These are phyloP conservation scores for Hymenoscyphus fraxineus DNA, from an alignment of 2,329 filamentous ascomycete genomes.

Conservation along the genomic window DNA sequence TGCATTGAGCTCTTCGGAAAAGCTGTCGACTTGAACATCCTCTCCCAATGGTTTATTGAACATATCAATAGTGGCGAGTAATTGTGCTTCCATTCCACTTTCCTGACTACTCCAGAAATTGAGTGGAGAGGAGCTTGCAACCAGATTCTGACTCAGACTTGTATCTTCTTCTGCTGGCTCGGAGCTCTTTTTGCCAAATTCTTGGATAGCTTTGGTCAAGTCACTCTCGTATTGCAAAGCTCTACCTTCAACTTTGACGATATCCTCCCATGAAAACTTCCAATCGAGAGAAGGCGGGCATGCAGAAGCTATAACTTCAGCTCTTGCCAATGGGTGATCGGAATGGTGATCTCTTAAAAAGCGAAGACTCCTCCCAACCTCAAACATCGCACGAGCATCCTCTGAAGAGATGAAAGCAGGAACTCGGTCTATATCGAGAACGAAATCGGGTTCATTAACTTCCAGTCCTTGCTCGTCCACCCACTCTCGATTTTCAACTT, in stretches of 20 bases:
- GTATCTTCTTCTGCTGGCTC: background rate
- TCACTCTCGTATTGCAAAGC: conserved; percentile 51
- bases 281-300: conserved; percentile 59
- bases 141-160: background rate
- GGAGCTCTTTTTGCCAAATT: conserved; percentile 16
- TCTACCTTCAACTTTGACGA: conserved; percentile 59
- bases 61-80: conserved; percentile 49
- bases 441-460: conserved; percentile 55
- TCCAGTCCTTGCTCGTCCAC: conserved; percentile 58
- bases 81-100: conserved; percentile 43
- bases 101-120: conserved; percentile 49
- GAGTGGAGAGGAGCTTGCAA: conserved; percentile 12
- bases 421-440: conserved; percentile 61
- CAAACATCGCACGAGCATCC: conserved; percentile 69
- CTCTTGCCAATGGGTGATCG: conserved; percentile 61
- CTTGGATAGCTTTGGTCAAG: conserved; percentile 36
- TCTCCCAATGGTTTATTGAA: conserved; percentile 39
- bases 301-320: conserved; percentile 44
- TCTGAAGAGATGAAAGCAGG: conserved; percentile 69
- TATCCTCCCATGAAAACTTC: conserved; percentile 69
- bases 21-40: conserved; percentile 19
- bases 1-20: conserved; percentile 24
- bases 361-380: conserved; percentile 72
- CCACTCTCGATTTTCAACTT: conserved; percentile 50
- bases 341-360: conserved; percentile 69